Percentiles rank a stretch among this genome's conserved stretches.
Conservation (phyloP, 2,329 filamentous ascomycete species). For the Blastomyces emzantsi region DNA sequence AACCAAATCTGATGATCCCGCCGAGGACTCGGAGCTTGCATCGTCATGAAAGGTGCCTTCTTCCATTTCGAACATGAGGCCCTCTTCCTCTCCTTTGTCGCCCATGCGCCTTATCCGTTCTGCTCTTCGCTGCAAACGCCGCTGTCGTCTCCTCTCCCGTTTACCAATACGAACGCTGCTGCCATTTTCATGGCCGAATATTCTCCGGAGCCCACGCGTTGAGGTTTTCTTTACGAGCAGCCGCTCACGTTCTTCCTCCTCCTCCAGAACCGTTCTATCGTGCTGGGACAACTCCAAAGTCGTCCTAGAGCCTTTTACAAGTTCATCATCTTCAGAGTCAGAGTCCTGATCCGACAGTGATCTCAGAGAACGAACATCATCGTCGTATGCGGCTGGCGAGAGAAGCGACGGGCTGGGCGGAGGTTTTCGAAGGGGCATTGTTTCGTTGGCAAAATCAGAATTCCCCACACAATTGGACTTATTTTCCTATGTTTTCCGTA, state of each 20-base stretch:
- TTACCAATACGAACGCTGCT: conserved; percentile 44
- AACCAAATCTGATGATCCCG: conserved; percentile 48
- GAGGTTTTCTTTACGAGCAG: conserved; percentile 34
- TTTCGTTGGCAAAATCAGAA: neutral
- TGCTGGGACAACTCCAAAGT: conserved; percentile 61
- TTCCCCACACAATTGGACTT: neutral
- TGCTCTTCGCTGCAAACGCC: conserved; percentile 38
- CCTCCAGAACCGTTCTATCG: conserved; percentile 61
- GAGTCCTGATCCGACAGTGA: conserved; percentile 58
- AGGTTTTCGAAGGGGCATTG: conserved; percentile 16
- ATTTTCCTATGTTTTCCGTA: neutral
- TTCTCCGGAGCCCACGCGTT: conserved; percentile 30
- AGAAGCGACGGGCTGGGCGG: conserved; percentile 43
- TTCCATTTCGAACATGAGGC: conserved; percentile 86
- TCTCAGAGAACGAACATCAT: conserved; percentile 58
- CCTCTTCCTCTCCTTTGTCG: conserved; percentile 53
- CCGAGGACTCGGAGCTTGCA: conserved; percentile 53
- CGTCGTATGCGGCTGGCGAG: conserved; percentile 56
- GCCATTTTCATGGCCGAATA: conserved; percentile 34
- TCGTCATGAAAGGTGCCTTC: conserved; percentile 63
- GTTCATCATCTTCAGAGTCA: conserved; percentile 66
- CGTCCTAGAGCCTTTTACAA: conserved; percentile 56
- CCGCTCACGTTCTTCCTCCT: conserved; percentile 57
- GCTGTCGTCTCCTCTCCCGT: conserved; percentile 43
- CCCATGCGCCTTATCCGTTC: conserved; percentile 38